These are phyloP conservation scores for Triticum dicoccoides DNA, from an alignment of 176 grass and related monocot species.

Conservation along the genomic window DNA sequence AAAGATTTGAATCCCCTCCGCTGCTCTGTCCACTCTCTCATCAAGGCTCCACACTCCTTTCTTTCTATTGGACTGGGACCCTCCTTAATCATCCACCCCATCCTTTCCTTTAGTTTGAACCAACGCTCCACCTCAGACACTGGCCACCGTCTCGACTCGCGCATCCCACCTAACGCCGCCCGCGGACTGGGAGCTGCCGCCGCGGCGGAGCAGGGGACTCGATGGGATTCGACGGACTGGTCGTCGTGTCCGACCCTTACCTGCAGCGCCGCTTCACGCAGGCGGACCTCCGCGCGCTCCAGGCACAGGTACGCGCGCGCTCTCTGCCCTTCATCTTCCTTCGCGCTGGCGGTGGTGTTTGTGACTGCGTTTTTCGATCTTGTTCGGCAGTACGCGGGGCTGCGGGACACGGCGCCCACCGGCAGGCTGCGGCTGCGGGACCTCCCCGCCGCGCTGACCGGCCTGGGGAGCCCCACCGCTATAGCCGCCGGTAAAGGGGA, in stretches of 20 bases:
- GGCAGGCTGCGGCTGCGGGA: conserved; percentile 56
- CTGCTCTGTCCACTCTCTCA: no score
- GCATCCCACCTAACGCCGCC: conserved; percentile 14
- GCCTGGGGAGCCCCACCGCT: conserved; percentile 24
- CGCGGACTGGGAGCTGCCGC: background rate
- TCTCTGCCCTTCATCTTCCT: background rate
- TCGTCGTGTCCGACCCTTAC: conserved; percentile 74
- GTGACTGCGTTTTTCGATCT: background rate
- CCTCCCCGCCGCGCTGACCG: conserved; percentile 54
- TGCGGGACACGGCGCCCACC: conserved; percentile 43
- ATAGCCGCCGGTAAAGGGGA: background rate
- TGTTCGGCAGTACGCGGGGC: conserved; percentile 38
- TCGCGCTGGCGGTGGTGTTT: background rate
- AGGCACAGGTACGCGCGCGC: conserved; percentile 37
- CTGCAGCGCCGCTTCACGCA: conserved; percentile 85
- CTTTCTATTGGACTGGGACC: background rate
- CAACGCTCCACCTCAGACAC: background rate
- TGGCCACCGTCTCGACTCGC: background rate
- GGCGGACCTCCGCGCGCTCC: conserved; percentile 69
- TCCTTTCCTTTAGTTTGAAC: conserved; percentile 31
- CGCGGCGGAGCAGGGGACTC: background rate
- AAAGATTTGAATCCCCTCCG: conserved; percentile 41
- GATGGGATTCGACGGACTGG: conserved; percentile 47
- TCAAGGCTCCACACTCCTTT: background rate
- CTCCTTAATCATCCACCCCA: background rate